These are phyloP conservation scores for Xylaria intraflava DNA, from an alignment of 495 filamentous ascomycete species.

Conservation along the genomic window DNA sequence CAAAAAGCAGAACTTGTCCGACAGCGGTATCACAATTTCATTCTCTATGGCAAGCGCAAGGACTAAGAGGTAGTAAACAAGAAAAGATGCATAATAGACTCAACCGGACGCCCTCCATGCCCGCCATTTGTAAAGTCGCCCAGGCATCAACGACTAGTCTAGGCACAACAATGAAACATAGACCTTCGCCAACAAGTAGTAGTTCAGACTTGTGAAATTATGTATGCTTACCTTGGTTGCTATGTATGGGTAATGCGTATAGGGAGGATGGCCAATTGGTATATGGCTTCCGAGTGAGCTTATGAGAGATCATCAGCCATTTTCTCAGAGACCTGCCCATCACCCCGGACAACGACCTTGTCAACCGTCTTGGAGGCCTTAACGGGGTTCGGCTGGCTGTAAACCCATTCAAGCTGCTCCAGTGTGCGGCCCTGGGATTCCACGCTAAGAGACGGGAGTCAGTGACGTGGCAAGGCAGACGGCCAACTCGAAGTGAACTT, in stretches of 20 bases:
- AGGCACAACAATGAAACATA: too few species aligned
- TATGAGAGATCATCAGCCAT: conserved; percentile 20
- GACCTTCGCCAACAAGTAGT: too few species aligned
- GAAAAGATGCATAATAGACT: neutral
- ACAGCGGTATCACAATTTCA: neutral
- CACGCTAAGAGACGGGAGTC: conserved; percentile 27
- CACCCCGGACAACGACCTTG: conserved; percentile 47
- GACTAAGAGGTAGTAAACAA: neutral
- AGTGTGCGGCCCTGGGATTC: conserved; percentile 46
- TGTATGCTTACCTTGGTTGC: too few species aligned
- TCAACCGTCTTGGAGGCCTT: conserved; percentile 46
- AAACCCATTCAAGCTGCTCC: conserved; percentile 48
- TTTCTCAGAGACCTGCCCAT: conserved; percentile 50
- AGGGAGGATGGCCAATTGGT: too few species aligned
- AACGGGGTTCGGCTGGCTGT: conserved; percentile 43
- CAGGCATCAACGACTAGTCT: too few species aligned
- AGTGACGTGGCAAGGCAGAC: neutral
- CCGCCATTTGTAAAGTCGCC: too few species aligned
- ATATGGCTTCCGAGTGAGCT: too few species aligned
- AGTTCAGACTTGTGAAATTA: too few species aligned
- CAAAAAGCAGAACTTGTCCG: neutral
- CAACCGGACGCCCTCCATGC: neutral
- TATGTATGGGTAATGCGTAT: too few species aligned
- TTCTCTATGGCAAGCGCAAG: neutral
- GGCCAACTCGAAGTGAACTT: conserved; percentile 18